Base-by-base conservation (phyloP, 352 stramenopile genomes). In the Phytophthora quininea region DNA sequence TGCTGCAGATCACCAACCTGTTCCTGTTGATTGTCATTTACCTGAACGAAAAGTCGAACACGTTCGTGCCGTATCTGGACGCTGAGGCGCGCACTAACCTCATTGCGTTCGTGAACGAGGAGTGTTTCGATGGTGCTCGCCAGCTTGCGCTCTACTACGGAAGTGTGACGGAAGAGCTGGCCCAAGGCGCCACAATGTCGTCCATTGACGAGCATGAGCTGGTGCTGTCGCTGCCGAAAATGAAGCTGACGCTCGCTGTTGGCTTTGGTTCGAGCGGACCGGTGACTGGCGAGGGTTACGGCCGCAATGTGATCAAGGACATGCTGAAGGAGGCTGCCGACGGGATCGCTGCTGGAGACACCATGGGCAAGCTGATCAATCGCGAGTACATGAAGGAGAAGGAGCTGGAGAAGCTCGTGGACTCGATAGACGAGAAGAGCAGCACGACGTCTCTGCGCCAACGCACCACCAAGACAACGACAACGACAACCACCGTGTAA, bases 1-100 rank as follows among this genome's bases (percentile, higher is more conserved):
- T 98, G 62, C 77, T 99, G 37, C 97, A 99, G 73, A 62, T 97
- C n/a, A 86, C 88, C 19, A 97, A 98, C 69, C 29, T 89, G 3
- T 90, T 96, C 54, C 47, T 98, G 52, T 64, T 98, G 19, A 69
- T 91, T n/a, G 78, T 81, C 63, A 67, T 93, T 50, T 91, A 86
- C 64, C 79, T 90, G 62, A 88, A 80, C 42, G 77, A 92, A 15
- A 83, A 90, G 52, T 62, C 72, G 51, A 84, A 74, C 54, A 71
- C 74, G 33, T 93, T 91, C 63, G 62, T 93, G 52, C 74, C 85
- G 54, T 93, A 95, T 53, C 45, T 95, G 73, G 88, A 95, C 58
- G 88, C 88, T 8, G 88, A 93, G 11, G 70, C 88, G 24, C 80
- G 88, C 2, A 69, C 82, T 54, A 86, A 82, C 49, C 73, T 95